Conservation (phyloP, 2,329 filamentous ascomycete species). For the Phaeomoniella chlamydospora region DNA sequence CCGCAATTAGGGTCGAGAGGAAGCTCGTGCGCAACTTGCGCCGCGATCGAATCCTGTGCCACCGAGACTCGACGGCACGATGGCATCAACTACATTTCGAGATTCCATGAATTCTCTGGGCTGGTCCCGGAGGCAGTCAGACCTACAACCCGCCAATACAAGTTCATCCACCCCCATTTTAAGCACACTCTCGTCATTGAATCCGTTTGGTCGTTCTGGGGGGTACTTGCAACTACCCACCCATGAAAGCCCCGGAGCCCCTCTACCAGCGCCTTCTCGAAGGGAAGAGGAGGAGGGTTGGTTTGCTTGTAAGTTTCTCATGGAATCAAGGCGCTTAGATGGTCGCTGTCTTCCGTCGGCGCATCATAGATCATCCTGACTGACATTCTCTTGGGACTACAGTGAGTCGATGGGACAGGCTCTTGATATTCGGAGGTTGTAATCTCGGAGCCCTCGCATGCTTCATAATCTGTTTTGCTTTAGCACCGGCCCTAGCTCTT, state of each 20-base stretch:
- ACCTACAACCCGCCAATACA: constrained; percentile 60
- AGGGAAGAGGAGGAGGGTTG: constrained; percentile 92
- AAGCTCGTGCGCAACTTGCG: too few relatives aligned
- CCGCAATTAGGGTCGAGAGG: too few relatives aligned
- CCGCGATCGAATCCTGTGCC: too few relatives aligned
- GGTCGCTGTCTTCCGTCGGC: too few relatives aligned
- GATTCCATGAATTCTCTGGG: constrained; percentile 91
- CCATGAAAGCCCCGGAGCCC: constrained; percentile 66
- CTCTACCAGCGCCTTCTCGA: constrained; percentile 67
- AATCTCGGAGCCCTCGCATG: constrained; percentile 80
- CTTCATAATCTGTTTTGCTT: constrained; percentile 83
- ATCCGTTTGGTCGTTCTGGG: constrained; percentile 64
- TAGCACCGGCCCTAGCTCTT: constrained; percentile 70
- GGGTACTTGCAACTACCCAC: constrained; percentile 88
- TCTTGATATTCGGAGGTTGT: constrained; percentile 83
- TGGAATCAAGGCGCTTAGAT: constrained; percentile 1
- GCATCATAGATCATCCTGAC: constrained; percentile 8
- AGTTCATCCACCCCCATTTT: constrained; percentile 57
- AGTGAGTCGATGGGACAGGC: constrained; percentile 96
- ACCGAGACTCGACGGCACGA: constrained; percentile 30
- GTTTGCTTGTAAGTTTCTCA: constrained; percentile 70
- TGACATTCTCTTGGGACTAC: constrained; percentile 11
- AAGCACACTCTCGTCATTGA: constrained; percentile 67
- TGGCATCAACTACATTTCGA: constrained; percentile 81
- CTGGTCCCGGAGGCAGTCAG: constrained; percentile 74